Conservation (phyloP, 371 early-diverging fungal species). For the Mucor racemosus region DNA sequence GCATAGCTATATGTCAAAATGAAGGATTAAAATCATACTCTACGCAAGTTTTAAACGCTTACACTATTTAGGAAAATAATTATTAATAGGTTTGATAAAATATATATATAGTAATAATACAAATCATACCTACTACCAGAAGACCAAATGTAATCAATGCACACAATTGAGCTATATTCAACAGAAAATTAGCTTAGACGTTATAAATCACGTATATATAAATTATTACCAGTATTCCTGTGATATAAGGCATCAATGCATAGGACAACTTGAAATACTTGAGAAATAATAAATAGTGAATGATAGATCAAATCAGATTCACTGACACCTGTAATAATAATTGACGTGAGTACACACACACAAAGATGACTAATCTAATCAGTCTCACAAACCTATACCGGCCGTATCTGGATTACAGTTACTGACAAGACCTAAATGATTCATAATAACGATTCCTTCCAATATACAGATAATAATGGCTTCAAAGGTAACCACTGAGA, state of each 20-base stretch:
- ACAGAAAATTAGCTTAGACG: background rate
- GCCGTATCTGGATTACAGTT: constrained; percentile 27
- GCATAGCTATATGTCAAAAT: constrained; percentile 38
- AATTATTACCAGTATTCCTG: constrained; percentile 48
- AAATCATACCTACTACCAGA: constrained; percentile 45
- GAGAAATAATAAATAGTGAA: constrained; percentile 50
- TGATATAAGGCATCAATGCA: constrained; percentile 53
- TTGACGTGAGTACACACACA: background rate
- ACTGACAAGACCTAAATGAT: constrained; percentile 44
- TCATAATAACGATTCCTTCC: constrained; percentile 49
- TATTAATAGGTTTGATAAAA: background rate
- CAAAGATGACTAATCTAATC: background rate
- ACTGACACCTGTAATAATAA: constrained; percentile 39
- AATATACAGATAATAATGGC: constrained; percentile 45
- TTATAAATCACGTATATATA: background rate
- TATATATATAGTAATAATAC: background rate
- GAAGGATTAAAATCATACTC: too few relatives aligned
- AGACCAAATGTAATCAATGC: constrained; percentile 49
- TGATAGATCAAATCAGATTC: constrained; percentile 62
- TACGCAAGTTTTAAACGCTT: background rate
- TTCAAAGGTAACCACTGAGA: constrained; percentile 40
- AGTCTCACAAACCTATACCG: constrained; percentile 18
- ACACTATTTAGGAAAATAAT: background rate
- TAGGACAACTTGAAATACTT: constrained; percentile 52
- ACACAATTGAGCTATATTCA: constrained; percentile 42